Percentiles rank a stretch among this genome's conserved stretches.
phyloP scores from a whole-genome alignment of 352 stramenopile genomes.

The Globisporangium radiosum region DNA sequence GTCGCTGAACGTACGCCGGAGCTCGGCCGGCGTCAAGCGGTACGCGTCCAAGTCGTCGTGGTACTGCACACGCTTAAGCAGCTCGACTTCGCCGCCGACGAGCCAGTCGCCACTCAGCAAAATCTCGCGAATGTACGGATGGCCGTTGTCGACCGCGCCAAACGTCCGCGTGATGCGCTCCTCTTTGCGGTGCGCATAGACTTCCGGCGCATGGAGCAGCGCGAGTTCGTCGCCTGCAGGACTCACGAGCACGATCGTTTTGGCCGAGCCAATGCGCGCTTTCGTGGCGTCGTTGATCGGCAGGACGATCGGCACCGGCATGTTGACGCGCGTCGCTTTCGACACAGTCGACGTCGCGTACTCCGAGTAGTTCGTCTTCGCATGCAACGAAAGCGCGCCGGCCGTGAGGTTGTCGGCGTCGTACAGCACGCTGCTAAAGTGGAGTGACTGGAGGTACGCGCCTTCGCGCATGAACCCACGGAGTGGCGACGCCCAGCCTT shows the following conservation, averaged over 20 bases:
- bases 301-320: slow-evolving; percentile 97
- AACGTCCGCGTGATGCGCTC: slow-evolving; percentile 97
- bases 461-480: slow-evolving; percentile 97
- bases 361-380: slow-evolving; percentile 89
- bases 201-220: slow-evolving; percentile 91
- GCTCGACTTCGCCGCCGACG: slow-evolving; percentile 94
- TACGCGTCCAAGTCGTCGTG: slow-evolving; percentile 97
- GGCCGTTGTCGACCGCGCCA: slow-evolving; percentile 92
- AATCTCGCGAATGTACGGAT: slow-evolving; percentile 97
- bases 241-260: slow-evolving; percentile 90
- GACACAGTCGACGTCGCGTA: slow-evolving; percentile 83
- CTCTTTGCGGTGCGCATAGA: slow-evolving; percentile 96
- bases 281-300: slow-evolving; percentile 92
- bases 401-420: slow-evolving; percentile 95
- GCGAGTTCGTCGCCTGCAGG: slow-evolving; percentile 93
- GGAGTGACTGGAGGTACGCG: slow-evolving; percentile 94
- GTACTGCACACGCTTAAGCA: slow-evolving; percentile 94
- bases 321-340: slow-evolving; percentile 88
- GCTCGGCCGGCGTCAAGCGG: slow-evolving; percentile 90
- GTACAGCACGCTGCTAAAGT: slow-evolving; percentile 96
- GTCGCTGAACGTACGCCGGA: slow-evolving; percentile 91
- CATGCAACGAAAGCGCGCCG: slow-evolving; percentile 70
- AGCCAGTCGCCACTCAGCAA: slow-evolving; percentile 93
- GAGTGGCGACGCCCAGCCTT: slow-evolving; percentile 95
- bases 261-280: slow-evolving; percentile 69